Base-by-base conservation (phyloP, 1,284 basidiomycete genomes). In the Exsudoporus floridanus region DNA sequence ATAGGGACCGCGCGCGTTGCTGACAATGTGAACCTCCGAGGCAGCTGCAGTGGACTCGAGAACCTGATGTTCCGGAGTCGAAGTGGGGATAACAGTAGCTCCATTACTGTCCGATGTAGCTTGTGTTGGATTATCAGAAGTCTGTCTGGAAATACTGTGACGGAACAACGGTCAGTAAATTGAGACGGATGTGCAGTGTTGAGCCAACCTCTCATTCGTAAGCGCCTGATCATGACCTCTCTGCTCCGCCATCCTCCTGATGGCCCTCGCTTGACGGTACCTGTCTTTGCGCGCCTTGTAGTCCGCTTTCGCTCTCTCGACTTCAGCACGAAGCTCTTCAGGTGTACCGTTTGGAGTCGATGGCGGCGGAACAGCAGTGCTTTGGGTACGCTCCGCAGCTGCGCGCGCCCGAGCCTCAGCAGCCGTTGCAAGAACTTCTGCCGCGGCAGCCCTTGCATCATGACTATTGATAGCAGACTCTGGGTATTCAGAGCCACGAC, bases 261-360 rank as follows among this genome's bases (percentile, higher is more conserved):
- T 75, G 42, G 74, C 72, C 57, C 83, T 82, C 50, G 83, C 79
- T 57, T 71, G 70, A 31, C 84, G 77, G 60, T 88, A 88, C 27
- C 74, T 74, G 58, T 86, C 84, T 63, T 90, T 90, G 69, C 84
- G 79, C 2, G 73, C 75, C 66, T 81, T 84, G 66, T 90, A 90
- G 16, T 71, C 68, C 36, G 74, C 73, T 61, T 87, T 90, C 0
- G 86, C 84, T n/a, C 74, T 79, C 61, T 87, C 82, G 6, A 89
- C 77, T 34, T 80, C 74, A n/a, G 78, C 78, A 58, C 77, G 79
- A 40, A 82, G 69, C 19, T 81, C 77, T 55, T 81, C 67, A 69
- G 63, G 37, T 63, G 68, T 49, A 64, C 57, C 34, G 21, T 50
- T 54, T 4, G 38, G 6, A 16, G 33, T 21, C 14, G 42, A 28